These are phyloP conservation scores for Mollisia scopiformis DNA, from an alignment of 2,329 filamentous ascomycete species.

Conservation along the genomic window DNA sequence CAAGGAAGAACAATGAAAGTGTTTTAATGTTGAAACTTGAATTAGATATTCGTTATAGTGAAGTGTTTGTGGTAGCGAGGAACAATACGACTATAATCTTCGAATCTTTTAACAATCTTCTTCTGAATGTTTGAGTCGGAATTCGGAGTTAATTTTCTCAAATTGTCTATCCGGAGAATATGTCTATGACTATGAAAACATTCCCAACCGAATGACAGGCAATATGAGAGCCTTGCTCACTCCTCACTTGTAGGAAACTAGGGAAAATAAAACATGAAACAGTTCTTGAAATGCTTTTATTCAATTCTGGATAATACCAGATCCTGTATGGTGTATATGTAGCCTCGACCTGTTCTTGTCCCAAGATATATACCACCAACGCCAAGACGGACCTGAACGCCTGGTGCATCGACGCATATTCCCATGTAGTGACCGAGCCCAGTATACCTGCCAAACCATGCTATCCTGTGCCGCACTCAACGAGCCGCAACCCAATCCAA, in stretches of 20 bases:
- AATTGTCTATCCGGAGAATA: too few species aligned
- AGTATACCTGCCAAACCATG: not conserved
- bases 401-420: not conserved
- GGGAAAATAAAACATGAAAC: not conserved
- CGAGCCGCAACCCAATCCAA: not conserved
- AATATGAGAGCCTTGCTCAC: not conserved
- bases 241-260: not conserved
- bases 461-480: not conserved
- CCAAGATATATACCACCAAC: conserved; percentile 1
- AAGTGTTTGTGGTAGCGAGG: too few species aligned
- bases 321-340: conserved; percentile 2
- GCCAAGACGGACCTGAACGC: conserved; percentile 1
- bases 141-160: too few species aligned
- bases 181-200: too few species aligned
- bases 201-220: not conserved
- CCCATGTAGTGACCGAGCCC: not conserved
- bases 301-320: not conserved
- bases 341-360: not conserved
- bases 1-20: too few species aligned
- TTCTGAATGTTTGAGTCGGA: too few species aligned
- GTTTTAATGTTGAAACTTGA: too few species aligned
- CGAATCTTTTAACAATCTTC: too few species aligned
- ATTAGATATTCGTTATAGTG: too few species aligned
- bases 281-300: not conserved
- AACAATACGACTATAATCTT: too few species aligned